A percentile compares a stretch with the other conserved stretches of the same genome.
phyloP scores from a whole-genome alignment of 805 yeast species.

The Candida fluviatilis region DNA sequence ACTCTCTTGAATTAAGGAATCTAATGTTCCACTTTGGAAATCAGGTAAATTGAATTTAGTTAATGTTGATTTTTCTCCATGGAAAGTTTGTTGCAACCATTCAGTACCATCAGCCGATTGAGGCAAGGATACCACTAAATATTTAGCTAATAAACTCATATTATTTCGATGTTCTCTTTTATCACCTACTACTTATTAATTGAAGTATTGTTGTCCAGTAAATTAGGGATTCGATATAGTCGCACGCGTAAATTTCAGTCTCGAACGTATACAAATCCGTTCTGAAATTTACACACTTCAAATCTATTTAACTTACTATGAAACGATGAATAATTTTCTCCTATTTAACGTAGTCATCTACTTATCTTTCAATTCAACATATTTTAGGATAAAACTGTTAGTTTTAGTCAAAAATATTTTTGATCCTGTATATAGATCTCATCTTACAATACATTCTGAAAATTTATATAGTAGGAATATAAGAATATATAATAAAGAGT shows the following conservation, averaged over 20 bases:
- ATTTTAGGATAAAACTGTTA: no score
- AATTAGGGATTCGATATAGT: neutral
- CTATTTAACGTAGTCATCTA: no score
- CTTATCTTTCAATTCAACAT: no score
- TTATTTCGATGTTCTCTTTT: neutral
- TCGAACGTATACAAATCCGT: neutral
- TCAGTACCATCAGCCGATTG: constrained; percentile 42
- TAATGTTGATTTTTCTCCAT: constrained; percentile 57
- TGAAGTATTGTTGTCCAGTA: neutral
- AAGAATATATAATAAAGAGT: no score
- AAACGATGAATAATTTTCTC: no score
- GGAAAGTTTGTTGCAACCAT: constrained; percentile 54
- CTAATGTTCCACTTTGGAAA: constrained; percentile 93
- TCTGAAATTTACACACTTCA: constrained; percentile 2
- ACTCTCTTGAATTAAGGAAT: constrained; percentile 82
- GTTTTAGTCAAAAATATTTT: no score
- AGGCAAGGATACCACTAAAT: constrained; percentile 58
- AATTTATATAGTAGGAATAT: neutral
- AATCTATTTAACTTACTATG: no score
- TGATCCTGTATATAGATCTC: constrained; percentile 4
- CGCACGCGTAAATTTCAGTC: constrained; percentile 3
- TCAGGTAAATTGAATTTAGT: constrained; percentile 63
- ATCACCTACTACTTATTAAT: neutral
- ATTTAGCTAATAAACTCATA: constrained; percentile 38
- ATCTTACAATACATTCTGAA: neutral